A percentile compares a stretch with the other conserved stretches of the same genome.
Evolutionary conservation across 257 asterid species (phyloP).

Genomic region (Prunella vulgaris): DNA sequence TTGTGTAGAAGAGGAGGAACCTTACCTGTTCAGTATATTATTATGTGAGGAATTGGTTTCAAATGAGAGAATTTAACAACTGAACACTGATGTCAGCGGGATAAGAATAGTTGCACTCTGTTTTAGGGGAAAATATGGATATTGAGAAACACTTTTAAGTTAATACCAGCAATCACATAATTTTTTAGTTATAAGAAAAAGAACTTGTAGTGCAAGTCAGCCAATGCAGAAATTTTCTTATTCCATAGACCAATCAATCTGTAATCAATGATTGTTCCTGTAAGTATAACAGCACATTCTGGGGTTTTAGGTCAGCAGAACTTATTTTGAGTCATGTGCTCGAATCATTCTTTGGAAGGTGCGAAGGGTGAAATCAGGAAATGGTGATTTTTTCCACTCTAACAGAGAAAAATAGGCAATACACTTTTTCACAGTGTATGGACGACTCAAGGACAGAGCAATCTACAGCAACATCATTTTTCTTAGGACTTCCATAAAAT

Average conservation of each 20-base stretch:
- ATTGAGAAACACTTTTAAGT: background rate
- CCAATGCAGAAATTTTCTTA: background rate
- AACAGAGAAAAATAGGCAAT: constrained; percentile 66
- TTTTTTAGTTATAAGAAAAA: background rate
- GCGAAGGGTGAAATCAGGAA: constrained; percentile 31
- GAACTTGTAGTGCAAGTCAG: background rate
- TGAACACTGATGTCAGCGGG: background rate
- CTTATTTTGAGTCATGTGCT: constrained; percentile 4
- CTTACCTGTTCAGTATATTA: constrained; percentile 27
- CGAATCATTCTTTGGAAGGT: constrained; percentile 24
- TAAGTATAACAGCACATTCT: background rate
- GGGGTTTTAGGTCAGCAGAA: background rate
- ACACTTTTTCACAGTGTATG: constrained; percentile 35
- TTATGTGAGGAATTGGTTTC: constrained; percentile 14
- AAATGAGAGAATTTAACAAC: background rate
- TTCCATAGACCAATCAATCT: constrained; percentile 9
- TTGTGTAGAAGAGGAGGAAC: background rate
- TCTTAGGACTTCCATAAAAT: constrained; percentile 11
- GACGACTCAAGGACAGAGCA: background rate
- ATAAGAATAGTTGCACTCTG: background rate
- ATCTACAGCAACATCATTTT: constrained; percentile 12
- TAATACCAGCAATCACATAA: background rate
- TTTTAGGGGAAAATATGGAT: background rate
- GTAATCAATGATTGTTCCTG: background rate
- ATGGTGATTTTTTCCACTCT: constrained; percentile 55